These are phyloP conservation scores for Wickerhamomyces chaumierensis DNA, from an alignment of 805 yeast genomes.

Conservation along the genomic window DNA sequence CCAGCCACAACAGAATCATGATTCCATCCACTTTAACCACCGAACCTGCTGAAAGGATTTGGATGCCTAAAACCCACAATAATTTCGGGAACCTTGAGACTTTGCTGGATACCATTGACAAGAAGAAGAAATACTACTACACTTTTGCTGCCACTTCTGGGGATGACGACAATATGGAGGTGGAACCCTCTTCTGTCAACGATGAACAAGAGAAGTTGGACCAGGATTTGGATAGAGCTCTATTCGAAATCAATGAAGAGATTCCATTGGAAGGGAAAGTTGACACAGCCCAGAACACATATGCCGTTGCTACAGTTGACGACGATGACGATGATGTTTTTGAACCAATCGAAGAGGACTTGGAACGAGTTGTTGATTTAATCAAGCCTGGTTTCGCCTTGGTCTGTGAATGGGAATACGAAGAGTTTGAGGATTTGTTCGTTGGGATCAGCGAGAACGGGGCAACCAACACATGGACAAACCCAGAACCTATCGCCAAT, in stretches of 20 bases:
- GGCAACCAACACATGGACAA: slow-evolving; percentile 45
- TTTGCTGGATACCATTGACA: slow-evolving; percentile 21
- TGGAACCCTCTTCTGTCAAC: no score
- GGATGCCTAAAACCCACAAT: slow-evolving; percentile 32
- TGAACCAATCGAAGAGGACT: slow-evolving; percentile 3
- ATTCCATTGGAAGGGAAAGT: not conserved
- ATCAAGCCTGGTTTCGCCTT: slow-evolving; percentile 26
- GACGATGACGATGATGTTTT: slow-evolving; percentile 2
- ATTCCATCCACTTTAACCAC: not conserved
- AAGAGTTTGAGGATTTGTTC: slow-evolving; percentile 40
- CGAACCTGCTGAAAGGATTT: slow-evolving; percentile 18
- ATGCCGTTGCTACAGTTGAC: no score
- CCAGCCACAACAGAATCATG: not conserved
- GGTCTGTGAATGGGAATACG: slow-evolving; percentile 59
- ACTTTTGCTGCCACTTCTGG: no score
- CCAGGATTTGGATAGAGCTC: not conserved
- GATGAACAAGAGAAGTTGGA: not conserved
- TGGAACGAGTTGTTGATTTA: slow-evolving; percentile 3
- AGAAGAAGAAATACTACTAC: slow-evolving; percentile 21
- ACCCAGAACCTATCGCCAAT: slow-evolving; percentile 38
- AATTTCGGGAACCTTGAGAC: slow-evolving; percentile 30
- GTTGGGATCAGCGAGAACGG: slow-evolving; percentile 34
- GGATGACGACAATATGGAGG: no score
- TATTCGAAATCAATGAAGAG: not conserved
- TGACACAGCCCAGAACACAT: not conserved